Evolutionary conservation across 805 yeast species (phyloP).

Genomic region (Suhomyces xylopsoci): DNA sequence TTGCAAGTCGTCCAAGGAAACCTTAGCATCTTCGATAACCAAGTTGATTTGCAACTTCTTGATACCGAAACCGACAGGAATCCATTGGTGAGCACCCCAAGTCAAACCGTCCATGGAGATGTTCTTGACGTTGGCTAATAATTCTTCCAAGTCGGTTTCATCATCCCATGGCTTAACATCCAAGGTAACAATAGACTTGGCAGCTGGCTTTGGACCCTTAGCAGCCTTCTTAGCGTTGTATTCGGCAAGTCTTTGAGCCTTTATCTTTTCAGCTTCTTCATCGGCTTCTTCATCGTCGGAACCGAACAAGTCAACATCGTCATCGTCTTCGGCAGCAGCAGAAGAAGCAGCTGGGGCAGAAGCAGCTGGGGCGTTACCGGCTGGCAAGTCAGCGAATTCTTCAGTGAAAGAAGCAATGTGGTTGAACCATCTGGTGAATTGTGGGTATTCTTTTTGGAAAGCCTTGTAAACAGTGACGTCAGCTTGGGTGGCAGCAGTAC

Average conservation of each 20-base stretch:
- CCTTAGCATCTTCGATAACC: constrained; percentile 97
- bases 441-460: constrained; percentile 88
- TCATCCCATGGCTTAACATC: constrained; percentile 99
- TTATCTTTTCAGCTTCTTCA: constrained; percentile 94
- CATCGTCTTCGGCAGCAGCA: constrained; percentile 65
- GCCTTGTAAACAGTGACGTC: constrained; percentile 93
- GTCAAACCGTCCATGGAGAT: constrained; percentile 87
- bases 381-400: constrained; percentile 80
- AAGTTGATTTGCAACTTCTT: constrained; percentile 97
- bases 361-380: constrained; percentile 62
- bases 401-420: constrained; percentile 92
- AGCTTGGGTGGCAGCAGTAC: constrained; percentile 90
- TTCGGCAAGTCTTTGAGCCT: constrained; percentile 96
- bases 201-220: constrained; percentile 97
- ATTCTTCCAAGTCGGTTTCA: constrained; percentile 90
- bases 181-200: constrained; percentile 93
- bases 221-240: constrained; percentile 97
- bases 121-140: constrained; percentile 82
- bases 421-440: constrained; percentile 97
- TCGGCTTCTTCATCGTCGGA: constrained; percentile 93
- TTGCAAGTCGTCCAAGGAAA: constrained; percentile 88
- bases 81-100: constrained; percentile 97
- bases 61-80: constrained; percentile 99
- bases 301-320: constrained; percentile 93
- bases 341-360: constrained; percentile 51